These are phyloP conservation scores for Cyclotella sp. DNA, from an alignment of 108 stramenopile genomes.

Conservation along the genomic window DNA sequence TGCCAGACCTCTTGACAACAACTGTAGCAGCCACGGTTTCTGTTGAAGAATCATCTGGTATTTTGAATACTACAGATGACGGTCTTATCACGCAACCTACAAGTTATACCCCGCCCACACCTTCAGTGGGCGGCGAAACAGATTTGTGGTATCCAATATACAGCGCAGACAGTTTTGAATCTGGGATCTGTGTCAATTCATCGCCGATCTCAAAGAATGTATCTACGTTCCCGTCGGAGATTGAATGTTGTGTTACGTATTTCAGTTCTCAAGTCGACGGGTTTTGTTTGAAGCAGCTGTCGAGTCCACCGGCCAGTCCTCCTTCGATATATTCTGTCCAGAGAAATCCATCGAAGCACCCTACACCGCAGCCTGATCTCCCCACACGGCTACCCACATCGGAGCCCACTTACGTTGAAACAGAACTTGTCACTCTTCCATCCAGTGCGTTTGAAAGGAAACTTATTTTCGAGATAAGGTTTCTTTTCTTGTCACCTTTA, in stretches of 20 bases:
- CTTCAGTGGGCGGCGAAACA: background rate
- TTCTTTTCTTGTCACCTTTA: background rate
- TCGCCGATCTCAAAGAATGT: background rate
- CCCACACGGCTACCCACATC: background rate
- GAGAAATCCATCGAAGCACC: background rate
- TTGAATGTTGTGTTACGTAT: conserved; percentile 2
- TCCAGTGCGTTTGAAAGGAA: background rate
- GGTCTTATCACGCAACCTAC: no score
- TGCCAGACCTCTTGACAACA: background rate
- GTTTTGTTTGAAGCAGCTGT: background rate
- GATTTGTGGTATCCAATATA: conserved; percentile 8
- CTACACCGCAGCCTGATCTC: background rate
- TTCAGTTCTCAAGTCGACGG: background rate
- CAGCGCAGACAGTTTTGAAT: background rate
- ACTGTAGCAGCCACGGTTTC: conserved; percentile 1
- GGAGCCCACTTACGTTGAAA: background rate
- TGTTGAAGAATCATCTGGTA: background rate
- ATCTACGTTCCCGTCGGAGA: background rate
- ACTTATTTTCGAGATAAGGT: background rate
- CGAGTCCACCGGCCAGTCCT: background rate
- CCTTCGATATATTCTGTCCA: background rate
- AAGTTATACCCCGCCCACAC: no score
- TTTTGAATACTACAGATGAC: background rate
- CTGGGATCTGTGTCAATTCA: background rate
- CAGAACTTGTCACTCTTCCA: background rate